phyloP scores from a whole-genome alignment of 371 early-diverging fungal genomes.

The Mucor plumbeus region DNA sequence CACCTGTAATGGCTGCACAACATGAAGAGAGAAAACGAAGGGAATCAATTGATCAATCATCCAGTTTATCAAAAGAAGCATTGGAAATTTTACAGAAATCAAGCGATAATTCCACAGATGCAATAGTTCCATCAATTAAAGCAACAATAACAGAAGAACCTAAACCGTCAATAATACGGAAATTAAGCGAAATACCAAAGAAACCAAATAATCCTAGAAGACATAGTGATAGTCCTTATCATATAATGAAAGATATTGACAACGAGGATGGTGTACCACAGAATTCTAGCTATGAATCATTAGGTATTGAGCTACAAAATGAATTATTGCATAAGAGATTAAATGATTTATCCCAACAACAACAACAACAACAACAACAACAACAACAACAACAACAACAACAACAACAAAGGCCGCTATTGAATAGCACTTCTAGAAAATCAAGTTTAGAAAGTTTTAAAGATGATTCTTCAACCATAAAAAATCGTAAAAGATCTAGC shows the following conservation, averaged over 20 bases:
- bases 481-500: conserved; percentile 22
- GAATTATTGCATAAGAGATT: conserved; percentile 12
- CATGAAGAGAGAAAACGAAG: conserved; percentile 45
- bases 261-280: not conserved
- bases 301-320: conserved; percentile 20
- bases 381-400: conserved; percentile 14
- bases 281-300: conserved; percentile 8
- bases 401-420: conserved; percentile 7
- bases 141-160: not conserved
- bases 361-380: not conserved
- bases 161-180: not conserved
- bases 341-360: not conserved
- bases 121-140: not conserved
- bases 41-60: conserved; percentile 30
- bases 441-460: conserved; percentile 11
- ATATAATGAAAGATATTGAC: not conserved
- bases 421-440: not conserved
- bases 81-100: not conserved
- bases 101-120: not conserved
- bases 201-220: conserved; percentile 29
- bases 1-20: conserved; percentile 54
- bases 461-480: not conserved
- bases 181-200: conserved; percentile 7
- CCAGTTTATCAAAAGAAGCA: conserved; percentile 8
- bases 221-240: conserved; percentile 27